These are phyloP conservation scores for Eucalyptus urophylla DNA, from an alignment of 345 rosid species.

Conservation along the genomic window DNA sequence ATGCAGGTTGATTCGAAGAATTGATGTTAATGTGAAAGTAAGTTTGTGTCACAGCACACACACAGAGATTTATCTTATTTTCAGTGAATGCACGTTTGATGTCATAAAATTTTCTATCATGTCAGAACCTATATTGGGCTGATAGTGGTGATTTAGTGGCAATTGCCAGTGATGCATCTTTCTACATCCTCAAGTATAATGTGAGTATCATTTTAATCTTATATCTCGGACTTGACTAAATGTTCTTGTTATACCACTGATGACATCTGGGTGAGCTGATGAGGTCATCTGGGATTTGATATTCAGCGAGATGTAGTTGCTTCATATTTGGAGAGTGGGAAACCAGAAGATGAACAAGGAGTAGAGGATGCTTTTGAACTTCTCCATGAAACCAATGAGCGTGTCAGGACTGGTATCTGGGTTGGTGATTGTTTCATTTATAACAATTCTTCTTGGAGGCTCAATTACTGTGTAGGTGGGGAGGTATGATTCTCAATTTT, in stretches of 20 bases:
- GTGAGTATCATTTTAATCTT: slow-evolving; percentile 23
- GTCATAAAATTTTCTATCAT: background rate
- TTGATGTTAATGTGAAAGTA: slow-evolving; percentile 97
- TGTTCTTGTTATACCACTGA: background rate
- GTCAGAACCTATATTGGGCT: slow-evolving; percentile 98
- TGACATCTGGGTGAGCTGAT: background rate
- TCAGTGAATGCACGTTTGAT: background rate
- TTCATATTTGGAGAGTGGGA: slow-evolving; percentile 83
- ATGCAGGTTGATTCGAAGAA: slow-evolving; percentile 92
- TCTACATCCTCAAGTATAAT: slow-evolving; percentile 90
- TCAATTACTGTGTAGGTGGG: slow-evolving; percentile 98
- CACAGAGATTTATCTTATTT: background rate
- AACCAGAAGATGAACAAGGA: slow-evolving; percentile 90
- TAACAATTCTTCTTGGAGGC: slow-evolving; percentile 96
- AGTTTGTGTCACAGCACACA: background rate
- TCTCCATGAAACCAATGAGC: slow-evolving; percentile 96
- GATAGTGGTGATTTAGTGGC: slow-evolving; percentile 98
- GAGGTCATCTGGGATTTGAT: background rate
- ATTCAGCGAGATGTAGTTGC: slow-evolving; percentile 86
- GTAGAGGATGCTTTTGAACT: slow-evolving; percentile 99
- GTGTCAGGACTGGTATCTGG: slow-evolving; percentile 98
- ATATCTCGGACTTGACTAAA: background rate
- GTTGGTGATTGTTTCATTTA: slow-evolving; percentile 99
- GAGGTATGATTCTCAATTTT: slow-evolving; percentile 46
- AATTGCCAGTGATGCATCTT: slow-evolving; percentile 91